Percentiles rank a stretch among this genome's conserved stretches.
Evolutionary conservation across 2,329 filamentous ascomycete species (phyloP).

Genomic region (Stagonosporopsis vannaccii): DNA sequence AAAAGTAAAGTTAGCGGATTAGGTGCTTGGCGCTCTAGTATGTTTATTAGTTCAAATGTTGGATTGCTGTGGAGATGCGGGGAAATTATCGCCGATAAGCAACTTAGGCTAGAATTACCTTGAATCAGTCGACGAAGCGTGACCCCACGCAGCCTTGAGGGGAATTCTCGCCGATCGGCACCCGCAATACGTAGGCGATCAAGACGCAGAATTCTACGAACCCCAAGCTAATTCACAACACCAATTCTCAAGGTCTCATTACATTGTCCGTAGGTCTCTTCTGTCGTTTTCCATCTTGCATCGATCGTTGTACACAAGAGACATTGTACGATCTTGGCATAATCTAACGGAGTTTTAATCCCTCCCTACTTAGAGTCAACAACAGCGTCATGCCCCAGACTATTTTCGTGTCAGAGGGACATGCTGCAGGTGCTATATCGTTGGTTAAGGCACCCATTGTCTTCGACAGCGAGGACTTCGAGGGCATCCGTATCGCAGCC

Average conservation of each 20-base stretch:
- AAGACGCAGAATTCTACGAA: background rate
- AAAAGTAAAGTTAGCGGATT: too few species aligned
- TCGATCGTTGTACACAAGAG: background rate
- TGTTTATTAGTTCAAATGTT: too few species aligned
- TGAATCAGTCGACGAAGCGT: background rate
- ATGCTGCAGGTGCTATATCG: background rate
- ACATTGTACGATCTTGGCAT: background rate
- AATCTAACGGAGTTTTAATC: too few species aligned
- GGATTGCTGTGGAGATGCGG: background rate
- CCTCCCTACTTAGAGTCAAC: background rate
- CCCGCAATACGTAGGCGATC: background rate
- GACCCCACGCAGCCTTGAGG: too few species aligned
- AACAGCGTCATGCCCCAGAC: background rate
- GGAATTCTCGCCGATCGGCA: background rate
- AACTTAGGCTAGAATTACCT: background rate
- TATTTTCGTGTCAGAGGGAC: background rate
- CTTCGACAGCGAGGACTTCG: background rate
- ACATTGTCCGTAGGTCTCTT: background rate
- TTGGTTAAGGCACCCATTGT: slow-evolving; percentile 1
- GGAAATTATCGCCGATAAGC: background rate
- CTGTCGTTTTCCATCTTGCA: too few species aligned
- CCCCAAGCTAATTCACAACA: background rate
- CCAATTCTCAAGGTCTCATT: background rate
- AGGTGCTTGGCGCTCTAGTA: too few species aligned
- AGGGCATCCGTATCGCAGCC: background rate